Base-by-base conservation (phyloP, 306 rosid species). In the Carpinus fangiana region DNA sequence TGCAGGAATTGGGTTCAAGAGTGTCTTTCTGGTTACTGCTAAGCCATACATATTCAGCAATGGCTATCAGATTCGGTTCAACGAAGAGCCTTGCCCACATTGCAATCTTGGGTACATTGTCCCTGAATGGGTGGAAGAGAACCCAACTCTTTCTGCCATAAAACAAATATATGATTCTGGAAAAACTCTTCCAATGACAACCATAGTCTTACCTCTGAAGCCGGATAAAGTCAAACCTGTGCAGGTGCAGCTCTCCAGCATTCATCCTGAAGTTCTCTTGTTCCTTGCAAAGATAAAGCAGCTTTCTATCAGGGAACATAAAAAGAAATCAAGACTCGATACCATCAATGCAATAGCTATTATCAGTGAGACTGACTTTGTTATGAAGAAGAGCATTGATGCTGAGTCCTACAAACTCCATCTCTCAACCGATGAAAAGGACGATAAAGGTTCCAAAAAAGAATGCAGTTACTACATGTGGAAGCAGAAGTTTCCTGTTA, bases 1-100 rank as follows among this genome's bases (percentile, higher is more conserved):
- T 78, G 80, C 90, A 93, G 98, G 98, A n/a, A 93, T 93, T 62
- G 97, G 97, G 20, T 91, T 91, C 90, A 91, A 93, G 86, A 91
- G 97, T 82, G 98, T 93, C 5, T 93, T 93, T 80, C 82, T 93
- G 72, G 84, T 93, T 51, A 86, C 96, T 62, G 70, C 90, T 36
- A 73, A 66, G 51, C 97, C 98, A 4, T 89, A 90, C 70, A 90
- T 93, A 45, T 91, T 89, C 60, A 91, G 97, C 77, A 91, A 91
- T 4, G 98, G 95, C 48, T 93, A 93, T 82, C 96, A 90, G 64
- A 93, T 91, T 4, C 82, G 89, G 17, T 89, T 93, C 80, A 83
- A 77, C 50, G 97, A 93, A 83, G 80, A 65, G 46, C 97, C 98
- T 59, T 91, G 98, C 80, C 76, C 81, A 55, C 77, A 86, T 79